phyloP scores from a whole-genome alignment of 805 yeast species.

The Candida piceae region DNA sequence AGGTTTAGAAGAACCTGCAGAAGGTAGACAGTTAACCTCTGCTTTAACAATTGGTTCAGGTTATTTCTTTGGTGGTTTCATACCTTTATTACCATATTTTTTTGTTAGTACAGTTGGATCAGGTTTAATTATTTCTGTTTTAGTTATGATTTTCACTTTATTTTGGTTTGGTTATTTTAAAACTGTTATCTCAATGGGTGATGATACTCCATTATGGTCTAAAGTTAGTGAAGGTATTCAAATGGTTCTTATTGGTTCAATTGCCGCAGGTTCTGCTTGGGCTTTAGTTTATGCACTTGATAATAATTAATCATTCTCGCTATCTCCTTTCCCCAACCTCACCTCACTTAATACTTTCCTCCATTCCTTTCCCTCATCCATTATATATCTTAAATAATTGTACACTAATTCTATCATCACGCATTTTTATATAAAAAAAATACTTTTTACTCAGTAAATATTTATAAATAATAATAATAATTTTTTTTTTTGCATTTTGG shows the following conservation, averaged over 20 bases:
- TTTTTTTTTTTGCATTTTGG: background rate
- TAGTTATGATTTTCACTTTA: constrained; percentile 80
- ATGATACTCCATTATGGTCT: constrained; percentile 54
- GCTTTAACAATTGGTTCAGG: constrained; percentile 88
- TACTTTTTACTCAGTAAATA: too few species aligned
- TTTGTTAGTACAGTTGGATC: constrained; percentile 69
- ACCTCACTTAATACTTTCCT: too few species aligned
- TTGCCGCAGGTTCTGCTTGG: constrained; percentile 98
- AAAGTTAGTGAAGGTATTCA: constrained; percentile 77
- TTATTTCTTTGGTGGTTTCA: constrained; percentile 87
- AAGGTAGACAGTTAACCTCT: constrained; percentile 80
- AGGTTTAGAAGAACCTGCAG: constrained; percentile 95
- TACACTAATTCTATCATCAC: too few species aligned
- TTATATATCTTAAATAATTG: too few species aligned
- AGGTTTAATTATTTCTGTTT: constrained; percentile 69
- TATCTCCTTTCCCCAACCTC: background rate
- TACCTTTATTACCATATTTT: constrained; percentile 88
- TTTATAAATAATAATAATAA: background rate
- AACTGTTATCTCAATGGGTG: constrained; percentile 81
- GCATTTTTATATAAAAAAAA: too few species aligned
- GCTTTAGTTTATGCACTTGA: constrained; percentile 77
- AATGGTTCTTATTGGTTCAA: constrained; percentile 94
- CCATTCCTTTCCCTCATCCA: background rate
- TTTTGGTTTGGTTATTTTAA: constrained; percentile 84
- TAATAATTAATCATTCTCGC: constrained; percentile 4